Percentiles rank a stretch among this genome's conserved stretches.
phyloP scores from a whole-genome alignment of 2,329 filamentous ascomycete species.

The Botrytis sinoallii region DNA sequence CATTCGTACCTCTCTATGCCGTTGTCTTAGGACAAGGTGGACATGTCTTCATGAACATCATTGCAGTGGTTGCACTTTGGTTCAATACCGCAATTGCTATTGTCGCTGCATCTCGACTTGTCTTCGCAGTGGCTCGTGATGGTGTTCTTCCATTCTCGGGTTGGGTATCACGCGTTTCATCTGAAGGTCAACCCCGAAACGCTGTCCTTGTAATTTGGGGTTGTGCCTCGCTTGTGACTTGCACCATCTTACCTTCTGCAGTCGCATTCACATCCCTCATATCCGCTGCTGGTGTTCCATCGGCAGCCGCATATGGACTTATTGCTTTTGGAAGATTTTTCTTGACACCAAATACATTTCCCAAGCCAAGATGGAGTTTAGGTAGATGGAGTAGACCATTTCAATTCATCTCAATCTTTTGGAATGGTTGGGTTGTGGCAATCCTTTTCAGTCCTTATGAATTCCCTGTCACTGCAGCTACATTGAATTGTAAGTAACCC shows the following conservation, averaged over 20 bases:
- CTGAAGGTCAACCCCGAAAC: conserved; percentile 22
- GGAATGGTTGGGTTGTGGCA: conserved; percentile 24
- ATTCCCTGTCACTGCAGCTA: conserved; percentile 15
- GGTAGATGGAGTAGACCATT: conserved; percentile 20
- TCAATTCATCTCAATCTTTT: conserved; percentile 21
- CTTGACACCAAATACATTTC: conserved; percentile 21
- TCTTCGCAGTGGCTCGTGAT: conserved; percentile 25
- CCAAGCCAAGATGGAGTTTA: conserved; percentile 20
- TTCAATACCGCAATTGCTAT: conserved; percentile 24
- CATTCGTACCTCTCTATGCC: conserved; percentile 23
- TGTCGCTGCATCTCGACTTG: conserved; percentile 23
- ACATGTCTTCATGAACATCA: conserved; percentile 21
- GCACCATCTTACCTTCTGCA: conserved; percentile 22
- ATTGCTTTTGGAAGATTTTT: conserved; percentile 23
- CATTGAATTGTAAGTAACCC: conserved; percentile 14
- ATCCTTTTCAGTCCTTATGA: conserved; percentile 21
- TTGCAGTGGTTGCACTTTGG: conserved; percentile 21
- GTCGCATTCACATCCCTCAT: conserved; percentile 23
- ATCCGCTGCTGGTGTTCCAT: conserved; percentile 22
- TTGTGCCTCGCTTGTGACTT: conserved; percentile 21
- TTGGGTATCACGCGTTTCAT: conserved; percentile 20
- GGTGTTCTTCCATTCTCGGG: conserved; percentile 21
- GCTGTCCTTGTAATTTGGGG: conserved; percentile 21
- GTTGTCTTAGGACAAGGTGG: conserved; percentile 21
- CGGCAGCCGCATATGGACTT: conserved; percentile 23